Conservation (phyloP, 768 basidiomycete genomes). For the Termitomyces sp. region DNA sequence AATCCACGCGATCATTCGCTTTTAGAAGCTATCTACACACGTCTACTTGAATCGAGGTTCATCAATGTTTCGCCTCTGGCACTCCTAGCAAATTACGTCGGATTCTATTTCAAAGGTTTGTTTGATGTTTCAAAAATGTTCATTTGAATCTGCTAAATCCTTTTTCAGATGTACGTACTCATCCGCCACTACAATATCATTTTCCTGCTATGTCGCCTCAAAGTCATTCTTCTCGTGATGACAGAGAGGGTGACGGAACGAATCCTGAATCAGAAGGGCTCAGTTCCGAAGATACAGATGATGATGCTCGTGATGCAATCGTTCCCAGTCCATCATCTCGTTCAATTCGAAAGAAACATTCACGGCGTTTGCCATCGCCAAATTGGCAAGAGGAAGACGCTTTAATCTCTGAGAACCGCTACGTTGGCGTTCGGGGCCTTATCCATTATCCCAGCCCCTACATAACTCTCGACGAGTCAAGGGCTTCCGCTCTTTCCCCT, state of each 20-base stretch:
- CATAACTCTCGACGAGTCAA: slow-evolving; percentile 43
- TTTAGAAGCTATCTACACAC: slow-evolving; percentile 60
- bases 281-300: slow-evolving; percentile 30
- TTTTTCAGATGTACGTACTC: slow-evolving; percentile 57
- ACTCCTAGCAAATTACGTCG: slow-evolving; percentile 52
- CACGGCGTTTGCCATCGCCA: slow-evolving; percentile 15
- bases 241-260: neutral
- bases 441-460: slow-evolving; percentile 40
- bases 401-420: slow-evolving; percentile 23
- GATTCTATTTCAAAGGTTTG: slow-evolving; percentile 59
- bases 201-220: slow-evolving; percentile 44
- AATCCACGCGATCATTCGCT: slow-evolving; percentile 69
- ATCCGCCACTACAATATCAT: slow-evolving; percentile 56
- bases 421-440: slow-evolving; percentile 31
- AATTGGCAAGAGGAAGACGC: slow-evolving; percentile 16
- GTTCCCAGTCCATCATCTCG: slow-evolving; percentile 24
- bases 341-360: slow-evolving; percentile 17
- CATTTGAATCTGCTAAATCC: neutral
- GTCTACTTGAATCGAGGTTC: slow-evolving; percentile 66
- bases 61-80: slow-evolving; percentile 67
- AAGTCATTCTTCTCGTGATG: neutral
- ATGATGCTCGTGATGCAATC: slow-evolving; percentile 34
- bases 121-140: neutral
- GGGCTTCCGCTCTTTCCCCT: slow-evolving; percentile 39
- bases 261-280: slow-evolving; percentile 14